These are phyloP conservation scores for Aegilops longissima DNA, from an alignment of 176 grass and related monocot species.

Conservation along the genomic window DNA sequence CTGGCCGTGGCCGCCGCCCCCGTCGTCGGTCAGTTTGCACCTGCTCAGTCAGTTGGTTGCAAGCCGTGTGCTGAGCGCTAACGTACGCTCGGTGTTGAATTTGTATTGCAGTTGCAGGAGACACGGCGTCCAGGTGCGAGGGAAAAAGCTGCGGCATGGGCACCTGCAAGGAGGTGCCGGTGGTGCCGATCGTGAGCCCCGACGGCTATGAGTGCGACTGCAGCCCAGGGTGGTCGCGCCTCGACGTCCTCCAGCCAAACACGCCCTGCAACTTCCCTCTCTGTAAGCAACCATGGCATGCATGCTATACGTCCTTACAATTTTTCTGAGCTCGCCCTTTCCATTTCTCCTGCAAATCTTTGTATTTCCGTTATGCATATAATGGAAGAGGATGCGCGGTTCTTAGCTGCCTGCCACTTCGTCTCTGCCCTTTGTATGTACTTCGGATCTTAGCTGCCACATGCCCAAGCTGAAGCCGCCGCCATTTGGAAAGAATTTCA, in stretches of 20 bases:
- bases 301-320: background rate
- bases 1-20: background rate
- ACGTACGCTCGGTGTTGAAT: background rate
- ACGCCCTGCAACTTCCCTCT: slow-evolving; percentile 30
- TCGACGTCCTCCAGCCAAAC: background rate
- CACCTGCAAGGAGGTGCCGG: background rate
- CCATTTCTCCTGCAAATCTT: too few relatives aligned
- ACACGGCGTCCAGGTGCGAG: background rate
- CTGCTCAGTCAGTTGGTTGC: background rate
- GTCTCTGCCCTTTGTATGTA: background rate
- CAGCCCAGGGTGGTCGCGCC: slow-evolving; percentile 23
- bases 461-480: too few relatives aligned
- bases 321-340: too few relatives aligned
- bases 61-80: too few relatives aligned
- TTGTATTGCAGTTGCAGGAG: background rate
- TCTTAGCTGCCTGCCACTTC: too few relatives aligned
- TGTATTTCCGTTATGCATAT: too few relatives aligned
- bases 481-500: background rate
- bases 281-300: background rate
- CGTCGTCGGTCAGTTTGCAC: background rate
- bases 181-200: background rate
- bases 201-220: slow-evolving; percentile 13
- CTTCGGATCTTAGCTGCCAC: background rate
- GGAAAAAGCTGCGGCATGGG: slow-evolving; percentile 21
- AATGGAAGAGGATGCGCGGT: too few relatives aligned